Base-by-base conservation (phyloP, 179 eudicot genomes). In the Dionaea muscipula region DNA sequence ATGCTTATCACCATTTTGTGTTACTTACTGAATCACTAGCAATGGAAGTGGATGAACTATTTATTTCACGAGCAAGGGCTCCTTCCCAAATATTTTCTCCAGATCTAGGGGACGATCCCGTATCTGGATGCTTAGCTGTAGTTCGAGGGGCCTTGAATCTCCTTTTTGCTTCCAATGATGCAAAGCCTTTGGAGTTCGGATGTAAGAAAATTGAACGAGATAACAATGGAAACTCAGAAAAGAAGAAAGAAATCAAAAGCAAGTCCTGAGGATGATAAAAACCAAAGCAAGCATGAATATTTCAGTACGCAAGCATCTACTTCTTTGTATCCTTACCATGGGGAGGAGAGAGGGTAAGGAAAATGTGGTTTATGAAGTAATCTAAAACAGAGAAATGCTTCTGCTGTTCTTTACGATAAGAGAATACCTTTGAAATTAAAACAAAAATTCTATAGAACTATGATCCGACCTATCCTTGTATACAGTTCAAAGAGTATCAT, bases 101-200 rank as follows among this genome's bases (percentile, higher is more conserved):
- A 35, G 44, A 41, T 47, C 65, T 55, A 23, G 74, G 72, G 57
- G 68, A 63, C 64, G 60, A 61, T 65, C 56, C 63, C 45, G 44
- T 66, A 62, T 53, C 66, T 26, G 68, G 59, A 55, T 65, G 63
- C 44, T 55, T 69, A 27, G 83, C 78, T 52, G 74, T 66, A 47
- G 21, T 64, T 60, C 98, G 78, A 49, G 98, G 98, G 53, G 80
- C 82, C 65, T 55, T 82, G 66, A 82, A 87, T 46, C 73, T 79
- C 70, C 85, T 70, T 75, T 91, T 91, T 45, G 98, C 96, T 81
- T 91, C 98, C 49, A 87, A 75, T 57, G 98, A 82, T 51, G 98
- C 93, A 79, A 74, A 77, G 72, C 98, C 98, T 91, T 71, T 65
- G 12, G 20, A 45, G 43, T 87, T 70, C 60, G 11, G 22, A 44